Conservation (phyloP, 352 stramenopile genomes). For the Thraustotheca clavata region DNA sequence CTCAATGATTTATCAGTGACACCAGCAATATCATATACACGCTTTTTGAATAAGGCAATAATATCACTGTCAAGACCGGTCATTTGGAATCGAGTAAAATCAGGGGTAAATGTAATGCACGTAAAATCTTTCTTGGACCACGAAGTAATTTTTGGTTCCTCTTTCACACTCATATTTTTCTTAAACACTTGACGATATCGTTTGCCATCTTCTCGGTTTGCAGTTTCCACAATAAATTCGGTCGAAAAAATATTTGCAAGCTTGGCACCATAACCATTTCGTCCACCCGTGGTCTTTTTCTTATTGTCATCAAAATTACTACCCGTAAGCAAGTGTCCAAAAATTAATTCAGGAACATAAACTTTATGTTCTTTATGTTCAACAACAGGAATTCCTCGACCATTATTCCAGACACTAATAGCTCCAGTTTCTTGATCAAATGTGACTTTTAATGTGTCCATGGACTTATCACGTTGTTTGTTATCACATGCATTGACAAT, state of each 20-base stretch:
- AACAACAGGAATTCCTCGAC: slow-evolving; percentile 94
- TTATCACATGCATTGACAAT: slow-evolving; percentile 99
- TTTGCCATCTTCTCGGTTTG: slow-evolving; percentile 88
- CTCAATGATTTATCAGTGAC: slow-evolving; percentile 87
- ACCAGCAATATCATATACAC: slow-evolving; percentile 95
- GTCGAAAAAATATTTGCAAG: slow-evolving; percentile 99
- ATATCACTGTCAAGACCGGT: slow-evolving; percentile 88
- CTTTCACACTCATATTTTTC: slow-evolving; percentile 92
- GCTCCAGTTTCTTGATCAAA: slow-evolving; percentile 88
- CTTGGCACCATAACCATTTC: slow-evolving; percentile 98
- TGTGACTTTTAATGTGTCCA: slow-evolving; percentile 91
- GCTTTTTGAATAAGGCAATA: slow-evolving; percentile 93
- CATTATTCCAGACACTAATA: slow-evolving; percentile 98
- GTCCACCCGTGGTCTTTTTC: slow-evolving; percentile 91
- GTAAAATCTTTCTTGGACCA: slow-evolving; percentile 88
- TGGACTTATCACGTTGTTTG: slow-evolving; percentile 97
- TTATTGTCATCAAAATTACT: slow-evolving; percentile 98
- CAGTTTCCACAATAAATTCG: slow-evolving; percentile 98
- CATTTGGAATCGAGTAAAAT: slow-evolving; percentile 92
- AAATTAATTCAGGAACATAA: slow-evolving; percentile 97
- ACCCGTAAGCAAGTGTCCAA: slow-evolving; percentile 97
- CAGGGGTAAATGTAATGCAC: slow-evolving; percentile 94
- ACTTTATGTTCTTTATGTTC: slow-evolving; percentile 96
- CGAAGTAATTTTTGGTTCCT: slow-evolving; percentile 77
- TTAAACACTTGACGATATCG: slow-evolving; percentile 90